phyloP scores from a whole-genome alignment of 163 green algal species.

The Scenedesmus sp. region DNA sequence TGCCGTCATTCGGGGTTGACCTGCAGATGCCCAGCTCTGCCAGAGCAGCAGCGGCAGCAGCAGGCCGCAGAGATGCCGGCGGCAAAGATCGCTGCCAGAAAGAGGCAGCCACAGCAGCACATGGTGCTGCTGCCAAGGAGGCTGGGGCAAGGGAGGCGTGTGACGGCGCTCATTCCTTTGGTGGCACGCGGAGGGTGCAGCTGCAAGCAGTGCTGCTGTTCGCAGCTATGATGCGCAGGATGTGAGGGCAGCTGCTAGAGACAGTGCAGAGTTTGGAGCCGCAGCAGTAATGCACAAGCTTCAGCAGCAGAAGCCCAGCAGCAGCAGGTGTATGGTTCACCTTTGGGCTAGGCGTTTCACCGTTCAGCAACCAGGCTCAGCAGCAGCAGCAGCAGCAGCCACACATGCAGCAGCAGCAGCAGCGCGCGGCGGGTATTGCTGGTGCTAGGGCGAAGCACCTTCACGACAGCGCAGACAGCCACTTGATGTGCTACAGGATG shows the following conservation, averaged over 20 bases:
- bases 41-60: neutral
- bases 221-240: neutral
- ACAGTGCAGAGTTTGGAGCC: neutral
- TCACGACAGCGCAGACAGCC: constrained; percentile 19
- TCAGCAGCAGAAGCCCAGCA: neutral
- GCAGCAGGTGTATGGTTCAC: neutral
- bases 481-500: neutral
- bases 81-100: neutral
- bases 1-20: neutral
- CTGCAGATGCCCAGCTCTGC: neutral
- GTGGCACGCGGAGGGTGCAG: neutral
- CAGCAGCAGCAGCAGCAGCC: neutral
- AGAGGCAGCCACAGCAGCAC: neutral
- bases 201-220: neutral
- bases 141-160: neutral
- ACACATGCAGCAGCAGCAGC: constrained; percentile 1
- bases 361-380: neutral
- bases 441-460: neutral
- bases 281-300: constrained; percentile 2
- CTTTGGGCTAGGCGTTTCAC: neutral
- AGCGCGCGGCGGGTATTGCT: neutral
- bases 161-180: neutral
- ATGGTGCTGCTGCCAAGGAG: neutral
- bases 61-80: neutral
- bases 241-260: neutral